A percentile compares a stretch with the other conserved stretches of the same genome.
phyloP scores from a whole-genome alignment of 2,329 filamentous ascomycete genomes.

The Apiospora malaysiana region DNA sequence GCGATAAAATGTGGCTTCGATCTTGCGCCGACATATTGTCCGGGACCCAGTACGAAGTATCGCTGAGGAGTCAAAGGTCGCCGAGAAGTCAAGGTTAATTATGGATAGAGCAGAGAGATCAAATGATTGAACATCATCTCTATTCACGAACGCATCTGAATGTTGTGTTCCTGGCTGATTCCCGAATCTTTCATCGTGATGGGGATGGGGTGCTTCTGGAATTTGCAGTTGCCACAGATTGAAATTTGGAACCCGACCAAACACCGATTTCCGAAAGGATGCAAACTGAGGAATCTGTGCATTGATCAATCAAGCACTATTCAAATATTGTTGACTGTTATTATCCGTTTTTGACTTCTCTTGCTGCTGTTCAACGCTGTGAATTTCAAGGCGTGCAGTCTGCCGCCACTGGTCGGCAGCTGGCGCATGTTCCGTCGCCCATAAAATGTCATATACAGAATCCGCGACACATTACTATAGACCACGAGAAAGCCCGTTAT shows the following conservation, averaged over 20 bases:
- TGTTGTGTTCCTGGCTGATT: not conserved
- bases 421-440: not conserved
- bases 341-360: not conserved
- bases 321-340: not conserved
- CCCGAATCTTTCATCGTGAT: not conserved
- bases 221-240: not conserved
- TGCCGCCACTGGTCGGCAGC: not conserved
- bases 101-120: not conserved
- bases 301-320: not conserved
- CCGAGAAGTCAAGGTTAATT: not conserved
- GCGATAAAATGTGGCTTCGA: conserved; percentile 47
- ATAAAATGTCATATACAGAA: not conserved
- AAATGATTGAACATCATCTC: not conserved
- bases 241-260: not conserved
- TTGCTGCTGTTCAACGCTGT: not conserved
- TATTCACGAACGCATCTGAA: not conserved
- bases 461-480: not conserved
- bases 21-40: conserved; percentile 29
- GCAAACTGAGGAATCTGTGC: not conserved
- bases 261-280: not conserved
- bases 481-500: not conserved
- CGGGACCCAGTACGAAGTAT: not conserved
- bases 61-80: not conserved
- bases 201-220: not conserved
- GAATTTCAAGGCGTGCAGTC: not conserved